A percentile compares a stretch with the other conserved stretches of the same genome.
These are phyloP conservation scores for Celoporthe dispersa DNA, from an alignment of 2,329 filamentous ascomycete genomes.

Conservation along the genomic window DNA sequence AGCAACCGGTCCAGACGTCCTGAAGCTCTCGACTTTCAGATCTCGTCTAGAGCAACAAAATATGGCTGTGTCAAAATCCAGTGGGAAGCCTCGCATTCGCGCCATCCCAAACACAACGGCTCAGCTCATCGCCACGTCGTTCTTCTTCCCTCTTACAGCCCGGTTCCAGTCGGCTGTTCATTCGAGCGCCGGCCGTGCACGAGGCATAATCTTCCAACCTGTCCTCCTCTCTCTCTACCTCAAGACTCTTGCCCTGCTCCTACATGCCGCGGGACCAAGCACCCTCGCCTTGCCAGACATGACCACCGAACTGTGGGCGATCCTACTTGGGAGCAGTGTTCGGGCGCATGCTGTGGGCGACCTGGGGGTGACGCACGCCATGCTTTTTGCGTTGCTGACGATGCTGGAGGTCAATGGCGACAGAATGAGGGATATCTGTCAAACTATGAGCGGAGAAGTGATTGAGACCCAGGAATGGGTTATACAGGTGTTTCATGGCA, in stretches of 20 bases:
- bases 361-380: conserved; percentile 68
- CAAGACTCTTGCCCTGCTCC: conserved; percentile 81
- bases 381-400: conserved; percentile 79
- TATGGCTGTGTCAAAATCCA: conserved; percentile 43
- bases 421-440: conserved; percentile 72
- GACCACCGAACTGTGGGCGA: conserved; percentile 80
- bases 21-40: conserved; percentile 90
- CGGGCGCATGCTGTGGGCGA: conserved; percentile 65
- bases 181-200: conserved; percentile 44
- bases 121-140: conserved; percentile 71
- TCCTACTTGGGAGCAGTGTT: conserved; percentile 70
- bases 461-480: conserved; percentile 91
- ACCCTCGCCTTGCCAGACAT: conserved; percentile 77
- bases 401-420: conserved; percentile 80
- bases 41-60: conserved; percentile 71
- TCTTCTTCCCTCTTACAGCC: conserved; percentile 86
- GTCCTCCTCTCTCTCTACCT: conserved; percentile 79
- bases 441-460: conserved; percentile 74
- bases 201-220: conserved; percentile 72
- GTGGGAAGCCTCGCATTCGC: conserved; percentile 46
- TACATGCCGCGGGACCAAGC: conserved; percentile 82
- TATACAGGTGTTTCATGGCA: conserved; percentile 70
- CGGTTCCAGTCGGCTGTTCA: conserved; percentile 72
- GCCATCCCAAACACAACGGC: conserved; percentile 78
- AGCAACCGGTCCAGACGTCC: conserved; percentile 75